Base-by-base conservation (phyloP, 116 monocot species). In the Iris pallida region DNA sequence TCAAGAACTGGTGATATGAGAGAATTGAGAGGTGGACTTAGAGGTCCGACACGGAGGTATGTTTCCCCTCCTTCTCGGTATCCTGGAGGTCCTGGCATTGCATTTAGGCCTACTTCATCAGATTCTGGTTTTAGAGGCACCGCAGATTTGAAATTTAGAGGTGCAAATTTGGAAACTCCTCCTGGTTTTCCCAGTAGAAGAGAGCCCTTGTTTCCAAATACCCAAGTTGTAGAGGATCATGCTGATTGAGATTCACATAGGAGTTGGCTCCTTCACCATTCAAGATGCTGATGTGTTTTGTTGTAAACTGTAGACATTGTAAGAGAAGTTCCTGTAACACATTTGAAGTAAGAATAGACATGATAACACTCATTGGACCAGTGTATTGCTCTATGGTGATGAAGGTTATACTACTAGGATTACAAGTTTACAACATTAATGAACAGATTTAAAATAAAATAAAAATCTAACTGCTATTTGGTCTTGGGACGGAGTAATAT, bases 121-220 rank as follows among this genome's bases (percentile, higher is more conserved):
- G 91, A 91, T 60, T 64, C 88, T 59, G 71, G 72, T 45, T 80
- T 81, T 52, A 76, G 78, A 75, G 77, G 75, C n/a, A 20, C 62
- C 51, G 20, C 72, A 4, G 88, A 92, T 40, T 56, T 95, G 70
- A 91, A 80, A 59, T 91, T 73, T 77, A 75, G 90, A 59, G 90
- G 77, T 4, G 79, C 73, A 53, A 73, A 20, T 57, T 54, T 85
- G 8, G 95, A 91, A 20, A 46, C 83, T 45, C 42, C 81, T 40
- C 42, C 81, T 13, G 90, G 80, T 5, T 88, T 95, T 60, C 70
- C 82, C 42, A 78, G 79, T 65, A 82, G 90, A 68, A 91, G 95
- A 59, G 95, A 95, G 7, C 44, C 67, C 4, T 72, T 88, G 72
- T 88, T 84, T 73, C 14, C 70, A 4, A 80, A 70, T 46, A 54